These are phyloP conservation scores for Auriscalpium vulgare DNA, from an alignment of 768 basidiomycete species.

Conservation along the genomic window DNA sequence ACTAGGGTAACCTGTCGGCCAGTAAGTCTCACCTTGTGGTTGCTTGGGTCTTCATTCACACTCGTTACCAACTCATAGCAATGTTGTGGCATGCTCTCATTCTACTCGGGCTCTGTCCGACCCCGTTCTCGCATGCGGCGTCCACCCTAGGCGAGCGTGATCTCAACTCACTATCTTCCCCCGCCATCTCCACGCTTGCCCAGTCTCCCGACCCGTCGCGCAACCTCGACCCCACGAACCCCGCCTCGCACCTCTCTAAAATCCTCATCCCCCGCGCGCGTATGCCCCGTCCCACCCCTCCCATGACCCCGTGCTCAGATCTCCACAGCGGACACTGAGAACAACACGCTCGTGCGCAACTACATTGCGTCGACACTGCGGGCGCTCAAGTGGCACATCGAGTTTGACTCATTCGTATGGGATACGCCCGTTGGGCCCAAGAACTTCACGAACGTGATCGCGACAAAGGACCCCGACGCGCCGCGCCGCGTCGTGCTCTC, in stretches of 20 bases:
- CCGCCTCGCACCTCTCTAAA: constrained; percentile 68
- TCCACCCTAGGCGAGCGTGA: constrained; percentile 30
- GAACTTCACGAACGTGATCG: constrained; percentile 84
- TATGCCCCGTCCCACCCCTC: constrained; percentile 29
- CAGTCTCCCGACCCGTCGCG: constrained; percentile 54
- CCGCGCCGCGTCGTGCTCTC: constrained; percentile 76
- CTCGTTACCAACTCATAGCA: too few species aligned
- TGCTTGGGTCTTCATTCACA: too few species aligned
- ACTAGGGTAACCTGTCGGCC: too few species aligned
- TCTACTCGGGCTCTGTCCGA: too few species aligned
- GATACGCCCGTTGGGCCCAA: constrained; percentile 76
- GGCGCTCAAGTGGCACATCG: constrained; percentile 78
- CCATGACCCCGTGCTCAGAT: not conserved
- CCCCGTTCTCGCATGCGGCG: constrained; percentile 20
- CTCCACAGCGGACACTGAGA: constrained; percentile 54
- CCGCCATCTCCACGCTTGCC: constrained; percentile 43
- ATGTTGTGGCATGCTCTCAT: too few species aligned
- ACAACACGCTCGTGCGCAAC: constrained; percentile 74
- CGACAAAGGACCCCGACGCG: constrained; percentile 89
- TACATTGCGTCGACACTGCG: constrained; percentile 71
- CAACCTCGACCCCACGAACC: constrained; percentile 58
- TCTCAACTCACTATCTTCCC: constrained; percentile 36
- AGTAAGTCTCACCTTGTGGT: too few species aligned
- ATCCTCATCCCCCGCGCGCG: constrained; percentile 81
- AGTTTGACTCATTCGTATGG: constrained; percentile 74